Evolutionary conservation across 495 filamentous ascomycete genomes (phyloP), one percentile per base, ranked within the genome.

Genomic region (Friedmanniomyces simplex): DNA sequence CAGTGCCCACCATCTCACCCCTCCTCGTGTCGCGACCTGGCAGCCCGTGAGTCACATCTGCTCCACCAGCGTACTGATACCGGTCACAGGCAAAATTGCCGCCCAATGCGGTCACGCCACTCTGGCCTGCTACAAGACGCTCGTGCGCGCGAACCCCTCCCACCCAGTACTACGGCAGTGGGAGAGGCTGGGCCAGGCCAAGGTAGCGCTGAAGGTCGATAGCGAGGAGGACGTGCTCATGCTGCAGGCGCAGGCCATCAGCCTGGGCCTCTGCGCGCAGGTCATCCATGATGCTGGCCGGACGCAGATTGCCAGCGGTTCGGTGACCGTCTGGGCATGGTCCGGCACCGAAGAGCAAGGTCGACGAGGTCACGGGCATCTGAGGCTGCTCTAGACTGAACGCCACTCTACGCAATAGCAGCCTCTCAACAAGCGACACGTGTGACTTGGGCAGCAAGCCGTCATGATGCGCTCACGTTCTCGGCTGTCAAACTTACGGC

Each of bases 101-200:
- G 93, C 93, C 7, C 94, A 98, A 76, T 87, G 83, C 71, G 85
- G 85, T n/a, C 93, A 98, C 71, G 93, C 93, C 10, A 95, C 93
- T 1, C 82, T 98, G 41, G 91, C 91, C 32, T 96, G 90, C 79
- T 98, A 96, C 82, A 96, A 95, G 73, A 76, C 81, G 37, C 80
- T 89, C 55, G 73, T 80, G 55, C 71, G 76, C n/a, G 73, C 78
- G 47, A 70, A 83, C 8, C 71, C 82, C 46, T 67, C 72, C 26
- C 76, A 78, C 14, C 74, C 79, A 22, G 75, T 96, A n/a, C 80
- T 98, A 14, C 75, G 74, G 48, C 83, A 81, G 51, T 98, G 93
- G 93, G 93, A 97, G 73, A 72, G 73, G 14, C 68, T 74, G 24
- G 93, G 93, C 0, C 91, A 96, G 72, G 82, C 88, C 37, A 98